A percentile compares a stretch with the other conserved stretches of the same genome.
phyloP scores from a whole-genome alignment of 2,329 filamentous ascomycete species.

The Ophiostoma pallidulum region DNA sequence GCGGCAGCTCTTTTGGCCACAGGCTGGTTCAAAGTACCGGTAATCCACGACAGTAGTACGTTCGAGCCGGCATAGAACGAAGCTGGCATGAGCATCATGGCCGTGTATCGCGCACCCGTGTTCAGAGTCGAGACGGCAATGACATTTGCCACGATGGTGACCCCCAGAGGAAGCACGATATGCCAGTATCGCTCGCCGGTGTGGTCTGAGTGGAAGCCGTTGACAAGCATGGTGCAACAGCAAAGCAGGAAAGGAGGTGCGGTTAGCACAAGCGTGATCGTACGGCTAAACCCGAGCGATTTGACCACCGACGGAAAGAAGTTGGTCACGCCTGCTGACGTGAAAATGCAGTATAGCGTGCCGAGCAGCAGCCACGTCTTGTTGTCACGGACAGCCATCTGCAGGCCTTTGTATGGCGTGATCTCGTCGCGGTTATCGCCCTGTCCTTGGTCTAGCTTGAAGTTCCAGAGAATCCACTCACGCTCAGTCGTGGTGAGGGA shows the following conservation, averaged over 20 bases:
- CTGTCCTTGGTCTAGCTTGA: conserved; percentile 46
- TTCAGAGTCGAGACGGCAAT: conserved; percentile 53
- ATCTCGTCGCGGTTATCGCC: conserved; percentile 45
- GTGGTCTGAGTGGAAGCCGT: conserved; percentile 61
- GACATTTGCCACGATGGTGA: conserved; percentile 57
- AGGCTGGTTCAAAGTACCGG: conserved; percentile 63
- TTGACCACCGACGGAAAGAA: conserved; percentile 60
- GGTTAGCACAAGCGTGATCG: conserved; percentile 53
- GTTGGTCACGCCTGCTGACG: conserved; percentile 50
- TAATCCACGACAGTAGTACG: conserved; percentile 64
- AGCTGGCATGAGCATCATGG: conserved; percentile 60
- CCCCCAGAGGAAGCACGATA: conserved; percentile 49
- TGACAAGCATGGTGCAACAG: conserved; percentile 51
- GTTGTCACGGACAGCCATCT: conserved; percentile 44
- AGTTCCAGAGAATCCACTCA: conserved; percentile 33
- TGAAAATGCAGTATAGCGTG: conserved; percentile 47
- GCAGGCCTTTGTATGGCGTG: conserved; percentile 45
- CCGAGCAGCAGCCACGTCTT: conserved; percentile 53
- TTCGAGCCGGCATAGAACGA: conserved; percentile 52
- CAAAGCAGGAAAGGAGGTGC: conserved; percentile 56
- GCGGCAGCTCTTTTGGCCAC: conserved; percentile 63
- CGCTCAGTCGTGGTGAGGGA: conserved; percentile 38
- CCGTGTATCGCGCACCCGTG: conserved; percentile 54
- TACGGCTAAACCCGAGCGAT: conserved; percentile 53
- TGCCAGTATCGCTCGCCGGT: conserved; percentile 65